Conservation (phyloP, 1,139 yeast genomes). For the Saccharomyces pastorianus region DNA sequence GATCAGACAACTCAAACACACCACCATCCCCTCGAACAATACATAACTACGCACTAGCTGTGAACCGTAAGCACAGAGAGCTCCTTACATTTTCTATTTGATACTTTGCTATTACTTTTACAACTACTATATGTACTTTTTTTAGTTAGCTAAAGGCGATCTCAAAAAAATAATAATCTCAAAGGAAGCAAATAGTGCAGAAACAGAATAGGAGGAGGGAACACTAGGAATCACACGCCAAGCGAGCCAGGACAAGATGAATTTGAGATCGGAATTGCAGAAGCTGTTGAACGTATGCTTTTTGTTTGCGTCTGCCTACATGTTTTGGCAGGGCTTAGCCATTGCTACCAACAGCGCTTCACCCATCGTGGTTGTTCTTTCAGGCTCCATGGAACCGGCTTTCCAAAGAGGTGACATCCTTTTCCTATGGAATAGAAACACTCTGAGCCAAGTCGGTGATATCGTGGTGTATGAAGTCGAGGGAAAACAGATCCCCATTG, state of each 20-base stretch:
- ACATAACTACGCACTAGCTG: background rate
- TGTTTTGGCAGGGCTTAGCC: slow-evolving; percentile 83
- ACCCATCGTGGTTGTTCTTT: slow-evolving; percentile 91
- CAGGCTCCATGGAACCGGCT: slow-evolving; percentile 99
- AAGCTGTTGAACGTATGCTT: slow-evolving; percentile 66
- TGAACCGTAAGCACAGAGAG: background rate
- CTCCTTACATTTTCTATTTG: background rate
- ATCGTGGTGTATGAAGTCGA: slow-evolving; percentile 87
- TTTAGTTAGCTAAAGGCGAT: background rate
- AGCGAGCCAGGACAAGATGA: slow-evolving; percentile 19
- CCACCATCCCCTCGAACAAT: background rate
- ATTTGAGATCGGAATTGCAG: slow-evolving; percentile 35
- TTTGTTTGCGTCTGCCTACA: slow-evolving; percentile 80
- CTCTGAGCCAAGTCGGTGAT: slow-evolving; percentile 70
- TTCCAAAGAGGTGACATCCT: slow-evolving; percentile 95
- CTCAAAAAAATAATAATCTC: background rate
- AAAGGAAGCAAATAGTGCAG: background rate
- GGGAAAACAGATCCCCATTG: slow-evolving; percentile 83
- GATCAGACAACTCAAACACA: background rate
- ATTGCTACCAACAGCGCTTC: slow-evolving; percentile 76
- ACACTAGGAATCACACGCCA: background rate
- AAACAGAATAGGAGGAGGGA: background rate
- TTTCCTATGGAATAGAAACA: slow-evolving; percentile 80
- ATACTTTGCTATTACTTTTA: background rate
- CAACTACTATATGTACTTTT: background rate